Evolutionary conservation across 345 rosid species (phyloP), one percentile per base, ranked within the genome.

Genomic region (Acer campestre): DNA sequence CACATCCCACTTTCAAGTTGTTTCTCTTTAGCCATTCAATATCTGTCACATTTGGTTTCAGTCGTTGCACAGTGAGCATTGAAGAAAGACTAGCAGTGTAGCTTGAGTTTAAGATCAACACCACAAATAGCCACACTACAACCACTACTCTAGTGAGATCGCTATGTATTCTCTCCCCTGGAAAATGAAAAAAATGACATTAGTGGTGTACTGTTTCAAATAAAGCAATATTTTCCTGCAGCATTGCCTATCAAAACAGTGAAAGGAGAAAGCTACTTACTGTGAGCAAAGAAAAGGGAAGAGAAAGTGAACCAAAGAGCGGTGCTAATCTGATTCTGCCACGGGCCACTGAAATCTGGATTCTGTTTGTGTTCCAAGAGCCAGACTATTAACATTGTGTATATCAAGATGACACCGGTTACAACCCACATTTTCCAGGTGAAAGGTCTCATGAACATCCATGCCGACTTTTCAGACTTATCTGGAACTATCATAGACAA

Each of bases 21-120:
- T 77, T 75, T n/a, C 10, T 42, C 67, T 55, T 81, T 5, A 86
- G 73, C 79, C 71, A 78, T 6, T 84, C 76, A 38, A 89, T 76
- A 12, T 87, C 86, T 6, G 87, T 81, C 8, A 75, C 51, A 35
- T 80, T 81, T 1, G 88, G 84, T 78, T 71, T 77, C 66, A 89
- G 70, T 31, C 79, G 42, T 68, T 78, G 83, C 13, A 89, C 79
- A 0, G 95, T 91, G 14, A 91, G 89, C 88, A 88, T 79, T 17
- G 93, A 88, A 31, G 88, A 80, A 31, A 91, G 77, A 73, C 84
- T 75, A 13, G 95, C 93, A 0, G 93, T 89, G 84, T 89, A 91
- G 82, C 93, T 89, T 53, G 89, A 85, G 55, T 66, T 89, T 55
- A 89, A 79, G 73, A 89, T 81, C 63, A 89, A 40, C 63, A 82